phyloP scores from a whole-genome alignment of 2,329 filamentous ascomycete genomes.

The Elsinoe batatas region DNA sequence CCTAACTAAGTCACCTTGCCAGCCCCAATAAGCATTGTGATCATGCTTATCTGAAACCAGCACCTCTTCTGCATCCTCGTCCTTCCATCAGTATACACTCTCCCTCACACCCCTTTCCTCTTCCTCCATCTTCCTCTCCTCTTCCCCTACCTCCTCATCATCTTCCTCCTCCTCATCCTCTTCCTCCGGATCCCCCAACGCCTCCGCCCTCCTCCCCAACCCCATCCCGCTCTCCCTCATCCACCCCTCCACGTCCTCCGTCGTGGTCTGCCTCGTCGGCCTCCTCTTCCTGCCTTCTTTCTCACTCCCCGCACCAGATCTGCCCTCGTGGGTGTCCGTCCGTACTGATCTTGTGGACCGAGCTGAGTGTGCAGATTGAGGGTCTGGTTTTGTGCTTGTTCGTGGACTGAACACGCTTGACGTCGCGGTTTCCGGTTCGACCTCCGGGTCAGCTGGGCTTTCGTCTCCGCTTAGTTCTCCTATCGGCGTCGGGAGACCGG shows the following conservation, averaged over 20 bases:
- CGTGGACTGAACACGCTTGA: neutral
- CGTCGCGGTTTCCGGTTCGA: slow-evolving; percentile 28
- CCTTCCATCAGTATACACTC: slow-evolving; percentile 1
- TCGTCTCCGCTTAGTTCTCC: slow-evolving; percentile 36
- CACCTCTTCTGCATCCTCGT: too few species aligned
- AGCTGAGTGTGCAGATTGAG: neutral
- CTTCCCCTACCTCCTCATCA: neutral
- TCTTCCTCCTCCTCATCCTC: slow-evolving; percentile 19
- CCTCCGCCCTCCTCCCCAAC: slow-evolving; percentile 34
- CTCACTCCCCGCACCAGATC: neutral
- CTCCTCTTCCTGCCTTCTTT: slow-evolving; percentile 29
- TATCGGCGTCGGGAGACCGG: slow-evolving; percentile 26
- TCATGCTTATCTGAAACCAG: too few species aligned
- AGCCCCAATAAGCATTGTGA: neutral
- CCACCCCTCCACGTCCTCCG: slow-evolving; percentile 32
- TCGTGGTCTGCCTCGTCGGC: slow-evolving; percentile 35
- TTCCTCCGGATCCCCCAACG: slow-evolving; percentile 32
- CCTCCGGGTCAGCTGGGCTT: slow-evolving; percentile 25
- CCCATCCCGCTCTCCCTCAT: slow-evolving; percentile 40
- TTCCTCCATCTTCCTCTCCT: neutral
- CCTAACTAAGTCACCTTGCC: neutral
- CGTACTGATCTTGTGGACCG: too few species aligned
- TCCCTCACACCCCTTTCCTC: slow-evolving; percentile 1
- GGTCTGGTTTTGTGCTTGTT: slow-evolving; percentile 7
- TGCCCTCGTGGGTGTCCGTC: too few species aligned